A percentile compares a stretch with the other conserved stretches of the same genome.
Conservation (phyloP, 2,329 filamentous ascomycete genomes). For the Aspergillus cejpii region DNA sequence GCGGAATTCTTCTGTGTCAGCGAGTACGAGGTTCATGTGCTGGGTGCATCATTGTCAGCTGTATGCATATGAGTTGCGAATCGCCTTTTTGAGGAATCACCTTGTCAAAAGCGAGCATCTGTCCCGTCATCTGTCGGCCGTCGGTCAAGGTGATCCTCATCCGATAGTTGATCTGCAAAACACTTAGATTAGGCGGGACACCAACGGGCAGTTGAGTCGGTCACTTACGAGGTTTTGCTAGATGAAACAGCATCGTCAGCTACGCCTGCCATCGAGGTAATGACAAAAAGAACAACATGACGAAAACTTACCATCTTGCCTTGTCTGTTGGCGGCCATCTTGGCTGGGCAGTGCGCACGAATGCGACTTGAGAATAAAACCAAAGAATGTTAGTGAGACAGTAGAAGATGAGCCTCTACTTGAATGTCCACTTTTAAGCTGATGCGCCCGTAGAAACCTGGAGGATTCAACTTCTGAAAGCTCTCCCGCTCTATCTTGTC, state of each 20-base stretch:
- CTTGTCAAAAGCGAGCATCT: slow-evolving; percentile 99
- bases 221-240: slow-evolving; percentile 60
- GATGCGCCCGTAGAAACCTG: slow-evolving; percentile 9
- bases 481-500: slow-evolving; percentile 9
- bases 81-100: slow-evolving; percentile 38
- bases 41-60: slow-evolving; percentile 32
- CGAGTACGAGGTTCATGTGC: slow-evolving; percentile 99
- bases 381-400: slow-evolving; percentile 23
- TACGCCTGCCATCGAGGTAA: slow-evolving; percentile 9
- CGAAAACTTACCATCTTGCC: slow-evolving; percentile 89
- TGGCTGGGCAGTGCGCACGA: slow-evolving; percentile 37
- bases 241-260: slow-evolving; percentile 47
- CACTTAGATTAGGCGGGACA: slow-evolving; percentile 42
- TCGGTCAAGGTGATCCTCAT: slow-evolving; percentile 96
- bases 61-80: background rate
- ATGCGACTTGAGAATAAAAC: slow-evolving; percentile 37
- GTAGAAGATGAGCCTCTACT: slow-evolving; percentile 21
- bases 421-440: slow-evolving; percentile 9
- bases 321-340: slow-evolving; percentile 74
- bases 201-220: background rate
- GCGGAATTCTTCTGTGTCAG: slow-evolving; percentile 96
- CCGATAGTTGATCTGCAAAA: slow-evolving; percentile 86
- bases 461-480: slow-evolving; percentile 5
- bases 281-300: slow-evolving; percentile 3
- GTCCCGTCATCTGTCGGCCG: slow-evolving; percentile 90